phyloP scores from a whole-genome alignment of 306 rosid genomes.

The Medicago arabica region DNA sequence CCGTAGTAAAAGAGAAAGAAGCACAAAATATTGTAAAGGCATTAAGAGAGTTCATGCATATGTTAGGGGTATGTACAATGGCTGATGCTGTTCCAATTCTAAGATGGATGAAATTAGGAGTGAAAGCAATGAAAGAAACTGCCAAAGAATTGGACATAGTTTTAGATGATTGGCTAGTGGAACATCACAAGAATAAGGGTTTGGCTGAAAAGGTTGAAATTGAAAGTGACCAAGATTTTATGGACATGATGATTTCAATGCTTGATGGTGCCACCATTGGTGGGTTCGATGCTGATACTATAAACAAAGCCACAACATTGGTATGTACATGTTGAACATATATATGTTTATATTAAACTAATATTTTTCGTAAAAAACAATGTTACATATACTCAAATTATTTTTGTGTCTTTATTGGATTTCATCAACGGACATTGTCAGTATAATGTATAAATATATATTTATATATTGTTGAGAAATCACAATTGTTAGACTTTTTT shows the following conservation, averaged over 20 bases:
- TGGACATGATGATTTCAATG: slow-evolving; percentile 31
- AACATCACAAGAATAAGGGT: slow-evolving; percentile 9
- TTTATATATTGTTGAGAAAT: too few relatives aligned
- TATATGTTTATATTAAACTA: not conserved
- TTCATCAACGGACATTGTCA: too few relatives aligned
- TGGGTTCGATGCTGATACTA: slow-evolving; percentile 23
- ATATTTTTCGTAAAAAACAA: too few relatives aligned
- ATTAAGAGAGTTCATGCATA: slow-evolving; percentile 6
- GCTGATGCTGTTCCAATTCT: slow-evolving; percentile 43
- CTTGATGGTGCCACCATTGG: slow-evolving; percentile 3
- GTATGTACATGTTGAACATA: slow-evolving; percentile 1
- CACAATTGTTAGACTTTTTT: too few relatives aligned
- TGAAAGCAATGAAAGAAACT: slow-evolving; percentile 38
- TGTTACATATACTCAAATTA: too few relatives aligned
- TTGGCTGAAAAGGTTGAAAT: slow-evolving; percentile 12
- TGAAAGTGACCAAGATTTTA: slow-evolving; percentile 28
- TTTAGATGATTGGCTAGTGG: slow-evolving; percentile 39
- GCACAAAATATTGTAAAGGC: slow-evolving; percentile 5
- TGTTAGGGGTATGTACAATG: slow-evolving; percentile 26
- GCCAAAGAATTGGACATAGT: slow-evolving; percentile 34
- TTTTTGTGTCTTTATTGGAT: too few relatives aligned
- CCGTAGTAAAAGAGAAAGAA: slow-evolving; percentile 2
- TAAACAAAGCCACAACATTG: slow-evolving; percentile 36
- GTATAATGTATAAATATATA: too few relatives aligned
- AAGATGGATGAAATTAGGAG: slow-evolving; percentile 31